phyloP scores from a whole-genome alignment of 2,329 filamentous ascomycete genomes.

The Alternaria consortialis region DNA sequence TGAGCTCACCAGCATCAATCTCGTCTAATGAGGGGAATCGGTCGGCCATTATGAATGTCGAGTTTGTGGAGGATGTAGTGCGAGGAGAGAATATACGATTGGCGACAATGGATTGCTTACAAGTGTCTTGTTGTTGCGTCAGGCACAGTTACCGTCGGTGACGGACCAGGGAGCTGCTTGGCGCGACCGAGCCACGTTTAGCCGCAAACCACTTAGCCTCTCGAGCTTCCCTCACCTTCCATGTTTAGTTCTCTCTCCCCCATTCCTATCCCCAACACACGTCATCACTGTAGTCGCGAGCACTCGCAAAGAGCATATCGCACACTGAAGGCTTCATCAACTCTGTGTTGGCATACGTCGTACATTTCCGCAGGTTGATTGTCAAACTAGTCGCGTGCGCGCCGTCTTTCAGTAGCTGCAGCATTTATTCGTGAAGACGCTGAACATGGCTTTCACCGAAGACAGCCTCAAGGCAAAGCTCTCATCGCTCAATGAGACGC shows the following conservation, averaged over 20 bases:
- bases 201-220: slow-evolving; percentile 33
- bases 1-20: slow-evolving; percentile 59
- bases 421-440: slow-evolving; percentile 32
- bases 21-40: slow-evolving; percentile 63
- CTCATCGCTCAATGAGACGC: slow-evolving; percentile 93
- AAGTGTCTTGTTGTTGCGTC: slow-evolving; percentile 23
- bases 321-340: slow-evolving; percentile 14
- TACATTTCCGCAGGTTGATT: slow-evolving; percentile 2
- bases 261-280: slow-evolving; percentile 25
- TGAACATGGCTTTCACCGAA: slow-evolving; percentile 88
- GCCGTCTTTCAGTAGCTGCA: slow-evolving; percentile 24
- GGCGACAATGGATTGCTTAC: slow-evolving; percentile 32
- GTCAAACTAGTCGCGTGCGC: slow-evolving; percentile 35
- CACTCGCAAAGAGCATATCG: slow-evolving; percentile 17
- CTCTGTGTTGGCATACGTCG: slow-evolving; percentile 2
- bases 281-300: slow-evolving; percentile 29
- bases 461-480: slow-evolving; percentile 95
- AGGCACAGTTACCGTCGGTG: slow-evolving; percentile 21
- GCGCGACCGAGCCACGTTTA: slow-evolving; percentile 32
- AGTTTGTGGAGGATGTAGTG: slow-evolving; percentile 1
- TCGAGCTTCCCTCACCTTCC: slow-evolving; percentile 26
- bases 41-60: slow-evolving; percentile 56
- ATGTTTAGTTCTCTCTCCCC: slow-evolving; percentile 23
- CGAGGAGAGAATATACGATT: slow-evolving; percentile 6
- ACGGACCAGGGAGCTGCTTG: slow-evolving; percentile 27